phyloP scores from a whole-genome alignment of 1,284 basidiomycete species.

The Ceratobasidium papillatum region DNA sequence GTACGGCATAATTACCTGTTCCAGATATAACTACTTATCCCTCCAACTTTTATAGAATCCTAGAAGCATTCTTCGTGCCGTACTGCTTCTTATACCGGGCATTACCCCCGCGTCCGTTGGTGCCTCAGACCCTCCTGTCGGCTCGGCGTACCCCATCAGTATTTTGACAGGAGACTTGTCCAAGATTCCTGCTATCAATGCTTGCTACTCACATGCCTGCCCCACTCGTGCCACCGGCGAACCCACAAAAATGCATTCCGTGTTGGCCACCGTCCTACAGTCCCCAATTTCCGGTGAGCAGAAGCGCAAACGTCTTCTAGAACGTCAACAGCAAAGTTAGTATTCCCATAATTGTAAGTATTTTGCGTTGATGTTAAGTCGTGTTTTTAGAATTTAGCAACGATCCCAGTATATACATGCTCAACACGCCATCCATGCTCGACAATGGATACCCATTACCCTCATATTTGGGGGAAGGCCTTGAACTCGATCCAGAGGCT shows the following conservation, averaged over 20 bases:
- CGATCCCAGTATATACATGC: slow-evolving; percentile 65
- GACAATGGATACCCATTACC: slow-evolving; percentile 88
- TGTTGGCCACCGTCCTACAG: slow-evolving; percentile 81
- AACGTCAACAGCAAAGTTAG: slow-evolving; percentile 64
- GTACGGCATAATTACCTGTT: slow-evolving; percentile 55
- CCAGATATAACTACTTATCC: neutral
- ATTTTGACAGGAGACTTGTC: slow-evolving; percentile 44
- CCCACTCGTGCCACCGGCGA: slow-evolving; percentile 92
- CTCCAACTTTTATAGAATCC: slow-evolving; percentile 66
- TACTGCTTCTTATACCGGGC: slow-evolving; percentile 82
- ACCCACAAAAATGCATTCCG: slow-evolving; percentile 81
- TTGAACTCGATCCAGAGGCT: slow-evolving; percentile 31
- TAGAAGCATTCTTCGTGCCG: slow-evolving; percentile 75
- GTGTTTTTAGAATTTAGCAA: slow-evolving; percentile 38
- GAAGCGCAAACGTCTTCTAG: slow-evolving; percentile 69
- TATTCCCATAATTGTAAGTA: slow-evolving; percentile 22
- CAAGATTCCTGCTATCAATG: slow-evolving; percentile 75
- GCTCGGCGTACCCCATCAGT: slow-evolving; percentile 34
- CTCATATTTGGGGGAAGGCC: slow-evolving; percentile 72
- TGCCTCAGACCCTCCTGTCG: slow-evolving; percentile 66
- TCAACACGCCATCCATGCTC: slow-evolving; percentile 84
- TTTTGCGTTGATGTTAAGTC: slow-evolving; percentile 9
- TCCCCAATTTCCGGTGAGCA: slow-evolving; percentile 80
- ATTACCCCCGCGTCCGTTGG: slow-evolving; percentile 74
- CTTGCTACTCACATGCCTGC: slow-evolving; percentile 88